Conservation (phyloP, 345 rosid genomes). For the Eucalyptus polyanthemos region DNA sequence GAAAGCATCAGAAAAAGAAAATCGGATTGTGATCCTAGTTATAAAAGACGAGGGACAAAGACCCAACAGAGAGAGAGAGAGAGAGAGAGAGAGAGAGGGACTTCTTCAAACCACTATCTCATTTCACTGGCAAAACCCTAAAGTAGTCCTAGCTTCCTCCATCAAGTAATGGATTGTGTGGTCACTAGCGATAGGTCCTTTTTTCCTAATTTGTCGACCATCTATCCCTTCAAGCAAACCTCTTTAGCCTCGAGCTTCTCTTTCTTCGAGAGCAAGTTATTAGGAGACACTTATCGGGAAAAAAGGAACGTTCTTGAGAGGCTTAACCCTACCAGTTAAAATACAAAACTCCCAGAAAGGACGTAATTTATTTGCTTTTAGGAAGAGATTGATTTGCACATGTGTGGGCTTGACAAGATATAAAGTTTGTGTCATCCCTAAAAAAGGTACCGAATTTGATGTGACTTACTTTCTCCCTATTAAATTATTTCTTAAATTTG, state of each 20-base stretch:
- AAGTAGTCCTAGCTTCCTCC: neutral
- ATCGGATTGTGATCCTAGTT: neutral
- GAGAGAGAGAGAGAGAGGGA: neutral
- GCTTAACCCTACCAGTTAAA: neutral
- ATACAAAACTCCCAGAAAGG: neutral
- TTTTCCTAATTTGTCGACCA: neutral
- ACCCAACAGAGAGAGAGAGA: neutral
- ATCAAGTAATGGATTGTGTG: neutral
- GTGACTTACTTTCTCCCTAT: neutral
- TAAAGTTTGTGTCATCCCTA: neutral
- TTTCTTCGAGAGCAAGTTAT: slow-evolving; percentile 15
- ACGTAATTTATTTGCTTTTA: neutral
- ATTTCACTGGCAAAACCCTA: neutral
- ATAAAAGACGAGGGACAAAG: neutral
- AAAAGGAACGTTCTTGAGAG: neutral
- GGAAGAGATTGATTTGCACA: neutral
- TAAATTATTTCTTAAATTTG: neutral
- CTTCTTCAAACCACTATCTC: neutral
- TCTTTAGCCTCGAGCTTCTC: neutral
- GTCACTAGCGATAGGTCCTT: neutral
- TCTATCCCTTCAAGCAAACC: neutral
- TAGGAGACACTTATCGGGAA: neutral
- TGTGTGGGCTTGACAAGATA: neutral
- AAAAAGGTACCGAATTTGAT: neutral
- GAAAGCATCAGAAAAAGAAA: neutral